phyloP scores from a whole-genome alignment of 1,139 yeast genomes.

The Magnusiomyces tetraspermus region DNA sequence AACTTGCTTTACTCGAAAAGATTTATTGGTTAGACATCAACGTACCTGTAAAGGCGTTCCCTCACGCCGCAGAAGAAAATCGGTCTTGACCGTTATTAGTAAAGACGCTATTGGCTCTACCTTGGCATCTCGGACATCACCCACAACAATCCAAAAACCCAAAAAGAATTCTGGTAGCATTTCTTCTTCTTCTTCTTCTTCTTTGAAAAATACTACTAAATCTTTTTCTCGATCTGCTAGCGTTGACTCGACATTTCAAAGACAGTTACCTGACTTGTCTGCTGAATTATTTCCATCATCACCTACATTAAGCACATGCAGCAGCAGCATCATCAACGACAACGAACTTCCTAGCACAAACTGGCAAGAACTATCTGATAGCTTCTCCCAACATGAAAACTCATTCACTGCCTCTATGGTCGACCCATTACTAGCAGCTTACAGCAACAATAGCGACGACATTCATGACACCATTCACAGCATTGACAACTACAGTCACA shows the following conservation, averaged over 20 bases:
- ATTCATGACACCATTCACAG: too few species aligned
- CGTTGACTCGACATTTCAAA: neutral
- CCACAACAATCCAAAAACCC: neutral
- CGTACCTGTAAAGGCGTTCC: conserved; percentile 5
- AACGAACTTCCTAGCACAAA: neutral
- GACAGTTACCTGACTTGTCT: neutral
- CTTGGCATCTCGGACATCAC: too few species aligned
- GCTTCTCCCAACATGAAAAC: neutral
- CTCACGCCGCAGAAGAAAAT: conserved; percentile 1
- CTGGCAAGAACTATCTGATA: neutral
- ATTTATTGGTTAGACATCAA: conserved; percentile 1
- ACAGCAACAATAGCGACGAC: too few species aligned
- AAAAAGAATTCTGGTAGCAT: neutral
- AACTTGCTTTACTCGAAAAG: neutral
- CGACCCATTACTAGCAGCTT: neutral
- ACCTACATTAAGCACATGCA: neutral
- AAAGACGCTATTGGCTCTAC: neutral
- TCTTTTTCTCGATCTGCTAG: neutral
- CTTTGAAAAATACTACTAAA: neutral
- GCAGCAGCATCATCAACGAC: neutral
- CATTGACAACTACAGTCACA: too few species aligned
- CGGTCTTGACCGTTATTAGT: neutral
- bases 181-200: neutral
- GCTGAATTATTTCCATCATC: neutral
- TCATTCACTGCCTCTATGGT: neutral